A percentile compares a stretch with the other conserved stretches of the same genome.
These are phyloP conservation scores for Fusarium nurragi DNA, from an alignment of 2,329 filamentous ascomycete species.

Conservation along the genomic window DNA sequence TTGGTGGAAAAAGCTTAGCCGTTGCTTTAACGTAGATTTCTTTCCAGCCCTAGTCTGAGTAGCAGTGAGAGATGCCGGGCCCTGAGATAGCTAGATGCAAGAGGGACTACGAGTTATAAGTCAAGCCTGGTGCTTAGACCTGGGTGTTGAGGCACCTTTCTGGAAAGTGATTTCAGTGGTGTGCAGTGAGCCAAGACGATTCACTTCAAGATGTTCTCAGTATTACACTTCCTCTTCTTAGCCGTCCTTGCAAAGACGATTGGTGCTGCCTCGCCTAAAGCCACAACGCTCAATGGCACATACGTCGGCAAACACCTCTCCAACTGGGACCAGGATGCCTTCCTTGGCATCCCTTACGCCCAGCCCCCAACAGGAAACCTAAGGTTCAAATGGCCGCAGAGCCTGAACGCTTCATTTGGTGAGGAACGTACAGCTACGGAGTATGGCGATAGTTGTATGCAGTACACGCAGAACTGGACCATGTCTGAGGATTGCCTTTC, in stretches of 20 bases:
- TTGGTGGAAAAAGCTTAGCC: conserved; percentile 27
- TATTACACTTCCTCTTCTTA: neutral
- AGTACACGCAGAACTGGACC: conserved; percentile 54
- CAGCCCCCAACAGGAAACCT: conserved; percentile 50
- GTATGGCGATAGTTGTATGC: conserved; percentile 58
- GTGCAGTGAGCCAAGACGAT: neutral
- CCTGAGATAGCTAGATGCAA: neutral
- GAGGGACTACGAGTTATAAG: neutral
- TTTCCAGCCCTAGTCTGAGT: neutral
- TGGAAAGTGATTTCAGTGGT: neutral
- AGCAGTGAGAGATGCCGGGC: neutral
- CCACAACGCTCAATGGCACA: conserved; percentile 40
- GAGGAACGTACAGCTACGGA: conserved; percentile 52
- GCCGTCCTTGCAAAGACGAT: neutral
- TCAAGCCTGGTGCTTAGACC: neutral
- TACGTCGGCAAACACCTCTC: conserved; percentile 47
- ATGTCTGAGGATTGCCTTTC: conserved; percentile 61
- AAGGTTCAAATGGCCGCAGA: conserved; percentile 50
- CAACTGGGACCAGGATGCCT: conserved; percentile 51
- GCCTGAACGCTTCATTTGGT: conserved; percentile 47
- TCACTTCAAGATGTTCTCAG: neutral
- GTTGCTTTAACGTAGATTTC: neutral
- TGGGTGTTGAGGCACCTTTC: neutral
- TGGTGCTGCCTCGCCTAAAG: conserved; percentile 22
- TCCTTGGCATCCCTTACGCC: conserved; percentile 54